These are phyloP conservation scores for Colletotrichum tanaceti DNA, from an alignment of 2,329 filamentous ascomycete genomes.

Conservation along the genomic window DNA sequence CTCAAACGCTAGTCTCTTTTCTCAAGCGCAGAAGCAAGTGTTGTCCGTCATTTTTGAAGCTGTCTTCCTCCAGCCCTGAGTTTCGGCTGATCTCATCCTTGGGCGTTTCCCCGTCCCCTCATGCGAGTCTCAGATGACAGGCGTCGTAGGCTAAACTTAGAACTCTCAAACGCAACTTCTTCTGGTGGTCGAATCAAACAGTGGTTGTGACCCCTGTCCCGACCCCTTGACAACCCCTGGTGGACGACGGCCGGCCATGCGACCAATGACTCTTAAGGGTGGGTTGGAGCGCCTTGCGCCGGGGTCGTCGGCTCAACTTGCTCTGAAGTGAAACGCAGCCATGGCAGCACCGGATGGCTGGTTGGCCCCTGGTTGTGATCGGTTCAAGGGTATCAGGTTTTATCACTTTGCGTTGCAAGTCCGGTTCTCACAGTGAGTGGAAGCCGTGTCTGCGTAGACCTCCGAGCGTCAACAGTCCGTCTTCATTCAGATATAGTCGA, in stretches of 20 bases:
- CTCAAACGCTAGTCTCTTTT: neutral
- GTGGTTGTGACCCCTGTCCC: neutral
- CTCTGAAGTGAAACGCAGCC: constrained; percentile 21
- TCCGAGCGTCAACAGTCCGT: neutral
- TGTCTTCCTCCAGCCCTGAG: neutral
- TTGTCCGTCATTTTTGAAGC: neutral
- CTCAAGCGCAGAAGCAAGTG: neutral
- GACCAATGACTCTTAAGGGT: constrained; percentile 11
- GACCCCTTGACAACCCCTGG: constrained; percentile 2
- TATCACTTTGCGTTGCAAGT: neutral
- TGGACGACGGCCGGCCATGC: constrained; percentile 11
- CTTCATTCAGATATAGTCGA: neutral
- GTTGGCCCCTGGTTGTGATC: constrained; percentile 15
- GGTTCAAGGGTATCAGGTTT: neutral
- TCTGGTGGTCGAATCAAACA: constrained; percentile 16
- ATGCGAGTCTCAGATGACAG: constrained; percentile 36
- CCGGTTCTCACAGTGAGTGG: too few species aligned
- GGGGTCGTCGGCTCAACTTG: constrained; percentile 27
- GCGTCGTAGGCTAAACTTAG: constrained; percentile 35
- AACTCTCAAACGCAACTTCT: constrained; percentile 29
- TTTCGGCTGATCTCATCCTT: constrained; percentile 10
- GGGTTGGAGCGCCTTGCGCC: neutral
- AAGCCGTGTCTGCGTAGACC: too few species aligned
- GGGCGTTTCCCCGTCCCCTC: neutral
- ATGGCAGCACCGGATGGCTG: neutral